A percentile compares a stretch with the other conserved stretches of the same genome.
These are phyloP conservation scores for Xylariaceae sp. DNA, from an alignment of 2,329 filamentous ascomycete genomes.

Conservation along the genomic window DNA sequence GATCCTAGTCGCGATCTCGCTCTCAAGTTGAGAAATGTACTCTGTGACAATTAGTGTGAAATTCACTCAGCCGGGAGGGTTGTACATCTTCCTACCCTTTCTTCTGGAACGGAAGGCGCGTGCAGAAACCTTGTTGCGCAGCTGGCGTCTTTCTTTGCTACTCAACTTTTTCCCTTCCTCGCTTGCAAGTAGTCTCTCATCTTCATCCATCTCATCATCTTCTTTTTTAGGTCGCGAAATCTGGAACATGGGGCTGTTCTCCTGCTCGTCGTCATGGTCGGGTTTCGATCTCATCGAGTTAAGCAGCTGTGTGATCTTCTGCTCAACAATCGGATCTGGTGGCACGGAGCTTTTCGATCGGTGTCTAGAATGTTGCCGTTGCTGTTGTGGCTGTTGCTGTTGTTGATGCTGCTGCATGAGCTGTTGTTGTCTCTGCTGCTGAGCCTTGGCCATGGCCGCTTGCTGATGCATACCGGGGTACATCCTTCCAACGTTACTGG, in stretches of 20 bases:
- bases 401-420: slow-evolving; percentile 60
- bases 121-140: slow-evolving; percentile 98
- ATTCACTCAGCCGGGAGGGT: slow-evolving; percentile 1
- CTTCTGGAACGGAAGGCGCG: slow-evolving; percentile 96
- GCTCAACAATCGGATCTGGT: slow-evolving; percentile 76
- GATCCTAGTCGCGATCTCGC: slow-evolving; percentile 80
- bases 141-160: slow-evolving; percentile 93
- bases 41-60: slow-evolving; percentile 66
- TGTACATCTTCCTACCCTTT: slow-evolving; percentile 72
- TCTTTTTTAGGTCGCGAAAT: slow-evolving; percentile 83
- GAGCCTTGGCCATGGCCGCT: slow-evolving; percentile 75
- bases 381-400: slow-evolving; percentile 47
- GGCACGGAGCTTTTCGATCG: slow-evolving; percentile 55
- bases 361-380: slow-evolving; percentile 41
- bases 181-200: slow-evolving; percentile 68
- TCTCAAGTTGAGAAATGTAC: slow-evolving; percentile 94
- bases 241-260: slow-evolving; percentile 60
- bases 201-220: slow-evolving; percentile 98
- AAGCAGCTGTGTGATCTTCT: slow-evolving; percentile 90
- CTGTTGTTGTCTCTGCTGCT: slow-evolving; percentile 69
- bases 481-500: slow-evolving; percentile 68
- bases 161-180: slow-evolving; percentile 99
- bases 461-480: slow-evolving; percentile 94
- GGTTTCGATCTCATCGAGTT: slow-evolving; percentile 87
- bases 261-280: slow-evolving; percentile 54